Evolutionary conservation across 768 basidiomycete genomes (phyloP).

Genomic region (Collybiopsis confluens): DNA sequence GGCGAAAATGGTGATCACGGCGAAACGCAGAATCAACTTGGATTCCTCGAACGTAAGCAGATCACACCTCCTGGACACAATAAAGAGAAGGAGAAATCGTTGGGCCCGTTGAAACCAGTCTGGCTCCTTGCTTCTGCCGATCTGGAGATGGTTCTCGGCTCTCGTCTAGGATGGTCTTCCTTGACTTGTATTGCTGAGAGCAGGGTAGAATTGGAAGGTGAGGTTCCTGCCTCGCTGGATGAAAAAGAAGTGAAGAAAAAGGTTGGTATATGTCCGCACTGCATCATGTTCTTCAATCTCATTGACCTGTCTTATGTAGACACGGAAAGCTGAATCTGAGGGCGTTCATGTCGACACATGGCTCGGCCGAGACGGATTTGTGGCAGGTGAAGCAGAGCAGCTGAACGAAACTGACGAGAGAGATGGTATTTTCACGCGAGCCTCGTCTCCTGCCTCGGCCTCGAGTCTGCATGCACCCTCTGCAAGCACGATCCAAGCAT

Average conservation of each 20-base stretch:
- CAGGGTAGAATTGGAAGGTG: neutral
- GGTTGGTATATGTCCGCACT: neutral
- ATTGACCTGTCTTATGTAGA: no score
- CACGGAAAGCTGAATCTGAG: neutral
- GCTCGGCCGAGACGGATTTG: conserved; percentile 1
- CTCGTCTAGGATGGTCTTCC: neutral
- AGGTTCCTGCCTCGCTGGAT: neutral
- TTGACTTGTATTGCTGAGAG: conserved; percentile 5
- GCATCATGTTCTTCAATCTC: no score
- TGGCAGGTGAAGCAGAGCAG: neutral
- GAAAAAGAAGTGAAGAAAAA: neutral
- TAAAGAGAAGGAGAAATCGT: neutral
- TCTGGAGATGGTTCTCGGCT: neutral
- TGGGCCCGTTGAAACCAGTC: neutral
- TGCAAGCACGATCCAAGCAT: neutral
- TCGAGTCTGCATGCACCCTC: neutral
- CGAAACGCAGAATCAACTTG: neutral
- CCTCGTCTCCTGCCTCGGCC: neutral
- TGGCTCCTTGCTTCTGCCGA: conserved; percentile 2
- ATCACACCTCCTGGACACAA: neutral
- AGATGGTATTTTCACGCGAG: neutral
- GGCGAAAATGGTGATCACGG: neutral
- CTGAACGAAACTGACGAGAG: neutral
- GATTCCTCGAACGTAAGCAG: neutral
- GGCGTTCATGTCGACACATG: neutral